Evolutionary conservation across 257 asterid species (phyloP).

Genomic region (Solanum sitiens): DNA sequence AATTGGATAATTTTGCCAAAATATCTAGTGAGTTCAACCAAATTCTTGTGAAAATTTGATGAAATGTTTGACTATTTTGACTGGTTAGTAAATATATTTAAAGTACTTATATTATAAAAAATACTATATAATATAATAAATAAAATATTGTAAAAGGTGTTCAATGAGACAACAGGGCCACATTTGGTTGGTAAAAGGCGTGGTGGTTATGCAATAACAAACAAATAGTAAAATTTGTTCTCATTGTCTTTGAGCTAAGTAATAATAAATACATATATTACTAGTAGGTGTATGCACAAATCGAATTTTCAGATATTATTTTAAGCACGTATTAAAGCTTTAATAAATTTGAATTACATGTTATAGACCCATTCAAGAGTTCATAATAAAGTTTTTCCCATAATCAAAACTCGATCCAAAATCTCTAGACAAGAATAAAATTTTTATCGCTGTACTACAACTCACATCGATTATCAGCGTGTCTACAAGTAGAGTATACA

Average conservation of each 20-base stretch:
- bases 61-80: background rate
- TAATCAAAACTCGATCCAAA: too few relatives aligned
- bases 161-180: background rate
- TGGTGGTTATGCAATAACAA: background rate
- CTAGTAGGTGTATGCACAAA: background rate
- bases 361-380: background rate
- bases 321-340: background rate
- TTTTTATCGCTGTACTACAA: too few relatives aligned
- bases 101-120: too few relatives aligned
- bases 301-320: background rate
- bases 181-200: background rate
- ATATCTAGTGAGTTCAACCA: background rate
- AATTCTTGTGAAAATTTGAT: background rate
- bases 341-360: fast-evolving
- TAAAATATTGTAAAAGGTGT: background rate
- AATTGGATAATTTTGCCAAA: background rate
- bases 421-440: background rate
- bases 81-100: background rate
- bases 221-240: background rate
- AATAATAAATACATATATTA: background rate
- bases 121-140: background rate
- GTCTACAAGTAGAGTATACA: background rate
- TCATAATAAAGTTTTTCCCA: too few relatives aligned
- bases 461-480: background rate
- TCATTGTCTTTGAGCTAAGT: background rate